Conservation (phyloP, 352 stramenopile genomes). For the Globisporangium apiculatum region DNA sequence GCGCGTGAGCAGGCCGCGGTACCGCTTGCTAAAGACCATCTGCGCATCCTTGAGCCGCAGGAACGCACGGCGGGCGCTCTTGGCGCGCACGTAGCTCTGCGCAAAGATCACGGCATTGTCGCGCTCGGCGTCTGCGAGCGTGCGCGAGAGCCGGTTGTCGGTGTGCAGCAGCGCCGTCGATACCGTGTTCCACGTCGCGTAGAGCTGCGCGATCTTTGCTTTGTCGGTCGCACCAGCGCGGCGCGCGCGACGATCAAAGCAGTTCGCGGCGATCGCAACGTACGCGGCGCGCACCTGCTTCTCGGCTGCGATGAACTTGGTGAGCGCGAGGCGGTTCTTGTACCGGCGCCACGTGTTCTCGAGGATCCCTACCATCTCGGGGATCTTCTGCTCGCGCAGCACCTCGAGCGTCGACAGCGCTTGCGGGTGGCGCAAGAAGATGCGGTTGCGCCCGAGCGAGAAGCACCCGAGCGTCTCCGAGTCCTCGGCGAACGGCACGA, state of each 20-base stretch:
- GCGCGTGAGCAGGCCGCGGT: slow-evolving; percentile 64
- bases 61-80: slow-evolving; percentile 42
- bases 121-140: slow-evolving; percentile 52
- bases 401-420: slow-evolving; percentile 85
- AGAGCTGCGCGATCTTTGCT: slow-evolving; percentile 40
- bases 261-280: slow-evolving; percentile 51
- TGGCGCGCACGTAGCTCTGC: slow-evolving; percentile 65
- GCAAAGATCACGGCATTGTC: slow-evolving; percentile 64
- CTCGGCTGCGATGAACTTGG: slow-evolving; percentile 48
- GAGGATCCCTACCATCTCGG: slow-evolving; percentile 72
- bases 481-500: slow-evolving; percentile 74
- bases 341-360: slow-evolving; percentile 81
- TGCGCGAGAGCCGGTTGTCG: slow-evolving; percentile 33
- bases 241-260: slow-evolving; percentile 61
- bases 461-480: slow-evolving; percentile 67
- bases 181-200: slow-evolving; percentile 50
- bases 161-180: slow-evolving; percentile 43
- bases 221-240: slow-evolving; percentile 48
- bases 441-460: slow-evolving; percentile 81
- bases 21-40: slow-evolving; percentile 72
- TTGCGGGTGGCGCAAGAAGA: slow-evolving; percentile 88
- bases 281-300: slow-evolving; percentile 48
- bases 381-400: slow-evolving; percentile 68
- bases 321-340: slow-evolving; percentile 63
- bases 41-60: slow-evolving; percentile 51